Percentiles rank a stretch among this genome's conserved stretches.
These are phyloP conservation scores for Marsdenia floribunda DNA, from an alignment of 257 asterid genomes.

Conservation along the genomic window DNA sequence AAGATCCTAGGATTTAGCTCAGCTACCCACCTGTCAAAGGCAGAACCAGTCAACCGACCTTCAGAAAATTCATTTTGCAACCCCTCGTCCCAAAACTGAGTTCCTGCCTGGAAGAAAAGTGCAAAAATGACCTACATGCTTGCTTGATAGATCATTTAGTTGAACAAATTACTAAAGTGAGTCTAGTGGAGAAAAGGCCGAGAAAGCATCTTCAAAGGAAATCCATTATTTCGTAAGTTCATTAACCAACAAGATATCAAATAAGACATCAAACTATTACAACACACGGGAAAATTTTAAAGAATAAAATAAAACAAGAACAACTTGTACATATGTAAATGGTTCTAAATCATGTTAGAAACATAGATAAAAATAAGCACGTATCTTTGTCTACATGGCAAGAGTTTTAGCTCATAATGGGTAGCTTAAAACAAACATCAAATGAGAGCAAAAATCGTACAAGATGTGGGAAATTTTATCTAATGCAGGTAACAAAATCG, in stretches of 20 bases:
- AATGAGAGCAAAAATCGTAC: not conserved
- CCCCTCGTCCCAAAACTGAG: conserved; percentile 97
- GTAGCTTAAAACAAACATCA: not conserved
- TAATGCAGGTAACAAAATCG: not conserved
- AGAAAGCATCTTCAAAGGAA: not conserved
- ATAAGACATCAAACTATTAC: not conserved
- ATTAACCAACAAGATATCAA: not conserved
- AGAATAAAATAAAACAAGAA: not conserved
- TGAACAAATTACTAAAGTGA: not conserved
- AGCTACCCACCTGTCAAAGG: conserved; percentile 75
- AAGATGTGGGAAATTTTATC: not conserved
- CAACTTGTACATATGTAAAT: not conserved
- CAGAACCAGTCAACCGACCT: conserved; percentile 82
- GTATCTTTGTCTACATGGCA: not conserved
- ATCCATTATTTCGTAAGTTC: conserved; percentile 1
- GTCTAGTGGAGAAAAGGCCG: not conserved
- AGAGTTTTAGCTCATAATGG: not conserved
- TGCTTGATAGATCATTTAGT: not conserved
- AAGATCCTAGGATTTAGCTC: conserved; percentile 4
- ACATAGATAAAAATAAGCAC: not conserved
- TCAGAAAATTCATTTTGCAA: conserved; percentile 83
- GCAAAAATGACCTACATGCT: not conserved
- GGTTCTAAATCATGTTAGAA: not conserved
- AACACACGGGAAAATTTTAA: not conserved
- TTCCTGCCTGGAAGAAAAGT: conserved; percentile 72